Evolutionary conservation across 2,329 filamentous ascomycete species (phyloP), one percentile per base, ranked within the genome.

Genomic region (Periglandula ipomoeae): DNA sequence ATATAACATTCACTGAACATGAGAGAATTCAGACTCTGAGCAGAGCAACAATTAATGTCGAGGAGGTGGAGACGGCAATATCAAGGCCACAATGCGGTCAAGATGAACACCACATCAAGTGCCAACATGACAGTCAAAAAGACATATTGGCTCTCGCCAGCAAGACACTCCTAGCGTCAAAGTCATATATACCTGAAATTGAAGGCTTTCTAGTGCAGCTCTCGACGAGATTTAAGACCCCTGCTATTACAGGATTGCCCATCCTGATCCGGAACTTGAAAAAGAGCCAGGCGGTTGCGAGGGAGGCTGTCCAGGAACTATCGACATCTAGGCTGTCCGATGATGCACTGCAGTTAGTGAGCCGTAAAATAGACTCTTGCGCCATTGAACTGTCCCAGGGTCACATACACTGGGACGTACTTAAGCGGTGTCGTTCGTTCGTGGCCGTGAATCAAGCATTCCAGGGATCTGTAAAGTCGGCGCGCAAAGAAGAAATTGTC

Each of bases 391-490:
- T 54, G 10, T 54, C 50, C 24, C 61, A 62, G 15, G 49, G 45
- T 8, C 48, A 50, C 5, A 45, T 53, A 5, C 62, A 63, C 17
- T 68, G 66, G 66, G 52, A 56, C 30, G 54, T 60, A 5, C 56
- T 68, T 38, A 67, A 65, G 47, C 59, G 60, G 24, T 65, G 61
- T 24, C 56, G 51, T 38, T 47, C 54, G 26, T 55, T 68, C 34
- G 56, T 64, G 27, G 59, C 60, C 35, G 43, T 67, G 27, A 61
- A 65, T 37, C 60, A 61, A 39, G 52, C 60, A 0, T 66, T 68
- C 40, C 62, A 64, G 20, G 63, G 61, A n/a, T 62, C 61, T 3
- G 56, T 56, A 8, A 59, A 54, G 34, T 57, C 62, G 11, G 50
- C 49, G 8, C 56, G 64, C 19, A 56, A 49, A 42, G 44, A 46